phyloP scores from a whole-genome alignment of 306 rosid species.

The Acacia acuminata region DNA sequence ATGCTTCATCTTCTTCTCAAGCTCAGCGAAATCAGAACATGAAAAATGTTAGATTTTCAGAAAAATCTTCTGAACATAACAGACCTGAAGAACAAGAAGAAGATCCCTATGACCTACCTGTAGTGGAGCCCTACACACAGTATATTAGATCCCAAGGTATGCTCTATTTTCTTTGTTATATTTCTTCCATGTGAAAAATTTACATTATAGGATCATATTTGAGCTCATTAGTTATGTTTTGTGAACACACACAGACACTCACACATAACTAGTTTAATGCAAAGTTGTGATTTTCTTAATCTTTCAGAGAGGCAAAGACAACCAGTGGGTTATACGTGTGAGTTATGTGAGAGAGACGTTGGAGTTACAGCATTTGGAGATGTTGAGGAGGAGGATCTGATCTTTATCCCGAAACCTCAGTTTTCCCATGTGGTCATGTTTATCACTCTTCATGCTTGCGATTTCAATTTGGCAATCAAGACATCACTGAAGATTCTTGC shows the following conservation, averaged over 20 bases:
- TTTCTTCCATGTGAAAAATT: neutral
- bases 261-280: neutral
- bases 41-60: neutral
- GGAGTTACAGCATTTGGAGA: neutral
- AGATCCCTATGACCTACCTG: neutral
- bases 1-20: neutral
- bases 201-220: neutral
- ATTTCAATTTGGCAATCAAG: neutral
- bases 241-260: neutral
- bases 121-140: neutral
- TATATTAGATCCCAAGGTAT: neutral
- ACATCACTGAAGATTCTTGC: neutral
- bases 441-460: slow-evolving; percentile 14
- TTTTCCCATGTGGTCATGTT: slow-evolving; percentile 25
- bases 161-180: neutral
- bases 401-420: neutral
- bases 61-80: neutral
- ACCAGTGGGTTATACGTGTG: neutral
- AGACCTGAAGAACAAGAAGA: neutral
- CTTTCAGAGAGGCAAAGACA: neutral
- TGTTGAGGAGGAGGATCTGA: neutral
- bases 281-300: neutral
- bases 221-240: neutral
- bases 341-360: neutral
- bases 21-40: neutral